Percentiles rank a stretch among this genome's conserved stretches.
Evolutionary conservation across 768 basidiomycete species (phyloP).

Genomic region (Tylopilus felleus): DNA sequence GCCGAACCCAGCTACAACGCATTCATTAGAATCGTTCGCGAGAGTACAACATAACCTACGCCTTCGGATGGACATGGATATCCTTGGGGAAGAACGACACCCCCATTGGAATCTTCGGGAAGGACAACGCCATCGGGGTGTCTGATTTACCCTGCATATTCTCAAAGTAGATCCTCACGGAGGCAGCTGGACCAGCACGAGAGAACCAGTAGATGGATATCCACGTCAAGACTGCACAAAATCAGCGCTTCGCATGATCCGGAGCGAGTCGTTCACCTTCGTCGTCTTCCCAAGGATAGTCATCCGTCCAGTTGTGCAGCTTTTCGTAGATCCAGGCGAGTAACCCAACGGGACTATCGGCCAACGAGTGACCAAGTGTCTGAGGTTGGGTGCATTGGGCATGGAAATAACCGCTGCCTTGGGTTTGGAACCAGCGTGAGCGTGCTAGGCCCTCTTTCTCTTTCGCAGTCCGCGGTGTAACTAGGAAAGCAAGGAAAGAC

Average conservation of each 20-base stretch:
- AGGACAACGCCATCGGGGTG: not conserved
- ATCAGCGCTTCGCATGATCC: not conserved
- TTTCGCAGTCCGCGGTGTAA: slow-evolving; percentile 23
- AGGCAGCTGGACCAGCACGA: slow-evolving; percentile 54
- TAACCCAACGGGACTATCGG: slow-evolving; percentile 54
- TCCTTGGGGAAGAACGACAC: slow-evolving; percentile 52
- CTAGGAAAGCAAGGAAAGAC: slow-evolving; percentile 23
- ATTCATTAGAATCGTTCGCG: not conserved
- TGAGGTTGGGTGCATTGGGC: slow-evolving; percentile 43
- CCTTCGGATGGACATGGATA: slow-evolving; percentile 31
- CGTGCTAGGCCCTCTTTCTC: slow-evolving; percentile 27
- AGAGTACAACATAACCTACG: slow-evolving; percentile 27
- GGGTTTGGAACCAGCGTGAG: slow-evolving; percentile 13
- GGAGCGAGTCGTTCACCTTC: slow-evolving; percentile 33
- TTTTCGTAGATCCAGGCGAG: slow-evolving; percentile 54
- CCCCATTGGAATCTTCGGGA: slow-evolving; percentile 41
- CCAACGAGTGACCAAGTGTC: slow-evolving; percentile 48
- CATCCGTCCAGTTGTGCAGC: slow-evolving; percentile 45
- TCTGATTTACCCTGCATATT: slow-evolving; percentile 6
- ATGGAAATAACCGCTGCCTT: slow-evolving; percentile 30
- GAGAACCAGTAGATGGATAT: slow-evolving; percentile 58
- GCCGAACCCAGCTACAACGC: slow-evolving; percentile 39
- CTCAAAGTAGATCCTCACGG: slow-evolving; percentile 58
- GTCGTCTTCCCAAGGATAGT: slow-evolving; percentile 54
- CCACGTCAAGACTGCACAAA: slow-evolving; percentile 52